Conservation (phyloP, 2,329 filamentous ascomycete species). For the Graphilbum fragrans region DNA sequence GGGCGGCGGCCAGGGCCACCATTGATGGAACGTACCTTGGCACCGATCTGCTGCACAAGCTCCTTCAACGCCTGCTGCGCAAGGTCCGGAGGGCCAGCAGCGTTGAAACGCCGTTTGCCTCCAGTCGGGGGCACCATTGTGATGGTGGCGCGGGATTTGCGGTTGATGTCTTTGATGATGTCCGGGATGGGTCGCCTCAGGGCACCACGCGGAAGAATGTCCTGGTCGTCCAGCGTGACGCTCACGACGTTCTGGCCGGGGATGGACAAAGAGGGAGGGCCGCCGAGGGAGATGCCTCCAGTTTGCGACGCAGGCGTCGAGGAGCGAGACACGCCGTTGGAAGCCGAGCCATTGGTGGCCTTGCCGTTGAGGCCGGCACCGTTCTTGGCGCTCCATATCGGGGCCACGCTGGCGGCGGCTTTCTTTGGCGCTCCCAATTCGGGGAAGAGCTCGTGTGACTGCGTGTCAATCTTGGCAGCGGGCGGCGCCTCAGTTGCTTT, state of each 20-base stretch:
- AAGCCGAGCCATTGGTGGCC: slow-evolving; percentile 35
- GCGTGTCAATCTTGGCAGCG: slow-evolving; percentile 54
- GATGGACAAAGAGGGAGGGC: slow-evolving; percentile 53
- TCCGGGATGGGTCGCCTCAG: slow-evolving; percentile 78
- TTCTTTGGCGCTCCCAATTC: slow-evolving; percentile 66
- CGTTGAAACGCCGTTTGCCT: slow-evolving; percentile 69
- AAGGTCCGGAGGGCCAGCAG: slow-evolving; percentile 69
- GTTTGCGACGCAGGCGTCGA: slow-evolving; percentile 40
- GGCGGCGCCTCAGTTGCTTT: slow-evolving; percentile 38
- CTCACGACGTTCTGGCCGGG: slow-evolving; percentile 74
- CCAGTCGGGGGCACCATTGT: slow-evolving; percentile 62
- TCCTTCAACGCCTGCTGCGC: slow-evolving; percentile 85
- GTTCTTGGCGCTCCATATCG: slow-evolving; percentile 68
- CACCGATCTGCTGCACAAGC: slow-evolving; percentile 75
- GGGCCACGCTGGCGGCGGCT: slow-evolving; percentile 48
- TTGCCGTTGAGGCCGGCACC: slow-evolving; percentile 28
- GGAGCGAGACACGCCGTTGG: slow-evolving; percentile 43
- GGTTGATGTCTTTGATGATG: slow-evolving; percentile 83
- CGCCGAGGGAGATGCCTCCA: slow-evolving; percentile 4
- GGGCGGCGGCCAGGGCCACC: too few species aligned
- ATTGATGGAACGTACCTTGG: slow-evolving; percentile 58
- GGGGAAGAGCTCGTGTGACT: slow-evolving; percentile 89
- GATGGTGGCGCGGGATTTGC: slow-evolving; percentile 77
- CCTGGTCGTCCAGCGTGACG: slow-evolving; percentile 59
- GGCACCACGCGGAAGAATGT: slow-evolving; percentile 64